Conservation (phyloP, 2,329 filamentous ascomycete genomes). For the Trichoderma harzianum region DNA sequence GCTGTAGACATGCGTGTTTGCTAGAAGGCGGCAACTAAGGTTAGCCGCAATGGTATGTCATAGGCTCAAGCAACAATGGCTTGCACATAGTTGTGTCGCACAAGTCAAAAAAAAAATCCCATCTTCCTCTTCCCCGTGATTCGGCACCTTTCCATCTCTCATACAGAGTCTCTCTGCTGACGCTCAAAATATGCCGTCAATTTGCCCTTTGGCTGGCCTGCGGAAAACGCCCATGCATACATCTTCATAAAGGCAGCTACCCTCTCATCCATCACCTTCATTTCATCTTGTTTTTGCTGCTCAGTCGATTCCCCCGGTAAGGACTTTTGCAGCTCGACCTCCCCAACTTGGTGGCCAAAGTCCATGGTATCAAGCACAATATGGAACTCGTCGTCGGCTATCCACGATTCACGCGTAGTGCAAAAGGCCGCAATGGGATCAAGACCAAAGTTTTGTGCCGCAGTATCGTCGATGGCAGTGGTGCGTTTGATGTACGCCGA, state of each 20-base stretch:
- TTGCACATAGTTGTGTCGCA: neutral
- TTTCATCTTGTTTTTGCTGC: neutral
- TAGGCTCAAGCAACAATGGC: neutral
- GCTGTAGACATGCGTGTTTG: too few species aligned
- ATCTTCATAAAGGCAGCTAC: neutral
- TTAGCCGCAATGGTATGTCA: too few species aligned
- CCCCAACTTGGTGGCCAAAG: conserved; percentile 5
- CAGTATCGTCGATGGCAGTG: neutral
- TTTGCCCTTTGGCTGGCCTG: neutral
- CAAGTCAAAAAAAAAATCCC: neutral
- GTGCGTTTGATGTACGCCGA: neutral
- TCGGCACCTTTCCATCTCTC: neutral
- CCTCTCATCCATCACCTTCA: neutral
- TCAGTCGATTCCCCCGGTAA: neutral
- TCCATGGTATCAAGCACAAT: conserved; percentile 1
- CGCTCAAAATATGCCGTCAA: conserved; percentile 10
- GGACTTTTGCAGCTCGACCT: neutral
- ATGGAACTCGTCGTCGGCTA: conserved; percentile 1
- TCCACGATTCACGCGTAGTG: neutral
- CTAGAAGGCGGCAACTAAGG: too few species aligned
- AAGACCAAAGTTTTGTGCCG: neutral
- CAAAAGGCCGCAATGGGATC: neutral
- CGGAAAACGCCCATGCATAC: neutral
- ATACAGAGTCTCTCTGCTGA: neutral
- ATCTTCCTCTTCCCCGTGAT: neutral